Percentiles rank a stretch among this genome's conserved stretches.
These are phyloP conservation scores for Lyophyllum shimeji DNA, from an alignment of 768 basidiomycete species.

Conservation along the genomic window DNA sequence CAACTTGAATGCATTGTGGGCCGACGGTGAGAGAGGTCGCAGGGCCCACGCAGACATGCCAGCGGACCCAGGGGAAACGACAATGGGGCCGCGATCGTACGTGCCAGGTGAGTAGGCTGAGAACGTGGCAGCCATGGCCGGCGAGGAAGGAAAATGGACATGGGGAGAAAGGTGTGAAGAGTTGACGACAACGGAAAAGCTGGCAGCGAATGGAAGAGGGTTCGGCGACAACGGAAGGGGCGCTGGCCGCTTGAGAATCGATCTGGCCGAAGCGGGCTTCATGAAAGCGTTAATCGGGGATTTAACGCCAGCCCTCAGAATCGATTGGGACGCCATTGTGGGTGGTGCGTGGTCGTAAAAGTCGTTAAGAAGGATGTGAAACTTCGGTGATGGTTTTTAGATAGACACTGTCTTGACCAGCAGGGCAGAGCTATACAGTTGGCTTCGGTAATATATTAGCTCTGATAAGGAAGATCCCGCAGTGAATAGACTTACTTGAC, in stretches of 20 bases:
- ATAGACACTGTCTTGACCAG: conserved; percentile 47
- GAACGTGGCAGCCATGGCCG: conserved; percentile 54
- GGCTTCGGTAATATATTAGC: not conserved
- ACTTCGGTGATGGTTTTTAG: conserved; percentile 21
- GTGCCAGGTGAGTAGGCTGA: conserved; percentile 54
- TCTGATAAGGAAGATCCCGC: not conserved
- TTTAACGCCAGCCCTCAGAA: conserved; percentile 32
- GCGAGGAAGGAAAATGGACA: conserved; percentile 69
- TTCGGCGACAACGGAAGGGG: conserved; percentile 37
- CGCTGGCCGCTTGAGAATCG: conserved; percentile 41
- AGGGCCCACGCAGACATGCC: conserved; percentile 56
- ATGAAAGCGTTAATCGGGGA: conserved; percentile 31
- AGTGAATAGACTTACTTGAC: not conserved
- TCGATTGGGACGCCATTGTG: conserved; percentile 37
- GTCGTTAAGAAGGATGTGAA: conserved; percentile 13
- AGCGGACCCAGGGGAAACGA: conserved; percentile 55
- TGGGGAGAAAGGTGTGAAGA: conserved; percentile 41
- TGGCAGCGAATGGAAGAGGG: conserved; percentile 27
- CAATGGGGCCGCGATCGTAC: conserved; percentile 67
- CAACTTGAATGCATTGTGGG: conserved; percentile 32
- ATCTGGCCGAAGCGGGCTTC: conserved; percentile 25
- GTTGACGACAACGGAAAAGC: conserved; percentile 31
- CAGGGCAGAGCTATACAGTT: conserved; percentile 36
- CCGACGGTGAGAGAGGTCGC: conserved; percentile 38
- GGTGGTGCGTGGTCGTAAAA: conserved; percentile 22